phyloP scores from a whole-genome alignment of 2,329 filamentous ascomycete genomes.

The Cadophora malorum region DNA sequence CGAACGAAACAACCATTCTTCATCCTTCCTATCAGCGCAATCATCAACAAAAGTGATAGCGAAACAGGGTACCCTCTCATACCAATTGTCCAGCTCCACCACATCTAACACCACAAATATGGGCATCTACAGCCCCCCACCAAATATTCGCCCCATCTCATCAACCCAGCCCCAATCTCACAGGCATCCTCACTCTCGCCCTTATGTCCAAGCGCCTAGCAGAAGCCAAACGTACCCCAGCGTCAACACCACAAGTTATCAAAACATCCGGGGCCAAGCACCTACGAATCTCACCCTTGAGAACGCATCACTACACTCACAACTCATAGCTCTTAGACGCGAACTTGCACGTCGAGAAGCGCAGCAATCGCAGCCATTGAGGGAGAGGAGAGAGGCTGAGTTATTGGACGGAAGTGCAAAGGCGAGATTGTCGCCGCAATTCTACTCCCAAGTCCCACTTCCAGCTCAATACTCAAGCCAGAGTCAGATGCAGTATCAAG shows the following conservation, averaged over 20 bases:
- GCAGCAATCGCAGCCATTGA: background rate
- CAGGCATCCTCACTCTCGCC: background rate
- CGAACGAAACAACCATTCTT: background rate
- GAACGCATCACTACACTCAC: slow-evolving; percentile 5
- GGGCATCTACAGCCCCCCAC: background rate
- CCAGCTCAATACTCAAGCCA: background rate
- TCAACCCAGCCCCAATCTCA: background rate
- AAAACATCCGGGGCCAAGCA: background rate
- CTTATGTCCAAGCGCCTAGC: too few species aligned
- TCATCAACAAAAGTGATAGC: background rate
- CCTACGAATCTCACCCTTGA: background rate
- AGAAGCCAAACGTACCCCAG: background rate
- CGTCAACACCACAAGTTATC: background rate
- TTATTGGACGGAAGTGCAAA: background rate
- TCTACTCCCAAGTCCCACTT: background rate
- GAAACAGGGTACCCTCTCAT: background rate
- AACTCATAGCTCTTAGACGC: slow-evolving; percentile 1
- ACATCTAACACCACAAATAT: background rate
- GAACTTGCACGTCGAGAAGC: background rate
- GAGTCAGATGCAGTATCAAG: background rate
- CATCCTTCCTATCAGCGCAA: background rate
- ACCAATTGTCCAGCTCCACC: background rate
- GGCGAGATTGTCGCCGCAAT: background rate
- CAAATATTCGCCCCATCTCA: background rate
- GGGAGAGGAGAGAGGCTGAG: background rate